Percentiles rank a stretch among this genome's conserved stretches.
phyloP scores from a whole-genome alignment of 768 basidiomycete species.

The Suillus tomentosus region DNA sequence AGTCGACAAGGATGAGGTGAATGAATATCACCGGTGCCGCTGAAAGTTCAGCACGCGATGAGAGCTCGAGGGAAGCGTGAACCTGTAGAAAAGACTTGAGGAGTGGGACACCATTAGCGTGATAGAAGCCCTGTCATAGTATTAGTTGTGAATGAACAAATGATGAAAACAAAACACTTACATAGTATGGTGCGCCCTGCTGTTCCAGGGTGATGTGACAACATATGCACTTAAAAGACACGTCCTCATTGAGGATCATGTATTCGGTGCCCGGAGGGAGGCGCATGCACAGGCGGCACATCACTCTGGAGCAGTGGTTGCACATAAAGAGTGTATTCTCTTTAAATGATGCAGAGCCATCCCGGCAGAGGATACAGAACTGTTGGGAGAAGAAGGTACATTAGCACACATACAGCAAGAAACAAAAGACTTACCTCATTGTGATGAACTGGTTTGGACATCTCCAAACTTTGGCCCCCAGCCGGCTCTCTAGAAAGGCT shows the following conservation, averaged over 20 bases:
- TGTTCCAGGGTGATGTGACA: not conserved
- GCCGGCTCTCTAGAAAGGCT: no score
- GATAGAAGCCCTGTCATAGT: not conserved
- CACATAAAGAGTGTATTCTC: not conserved
- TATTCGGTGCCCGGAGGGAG: no score
- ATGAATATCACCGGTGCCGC: not conserved
- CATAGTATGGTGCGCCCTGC: not conserved
- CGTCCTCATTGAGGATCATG: not conserved
- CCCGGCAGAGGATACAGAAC: not conserved
- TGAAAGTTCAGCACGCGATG: not conserved
- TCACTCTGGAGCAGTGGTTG: not conserved
- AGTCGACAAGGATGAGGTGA: not conserved
- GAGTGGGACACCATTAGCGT: not conserved
- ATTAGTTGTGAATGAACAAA: not conserved
- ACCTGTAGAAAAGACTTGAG: not conserved
- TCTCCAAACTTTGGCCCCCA: not conserved
- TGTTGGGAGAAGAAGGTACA: not conserved
- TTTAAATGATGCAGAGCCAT: slow-evolving; percentile 1
- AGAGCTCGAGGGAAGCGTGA: not conserved
- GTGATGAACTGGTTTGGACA: not conserved
- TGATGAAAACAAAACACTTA: not conserved
- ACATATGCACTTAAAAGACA: not conserved
- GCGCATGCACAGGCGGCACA: not conserved
- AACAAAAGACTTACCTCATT: not conserved
- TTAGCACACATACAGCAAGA: not conserved